A percentile compares a stretch with the other conserved stretches of the same genome.
Conservation (phyloP, 2,329 filamentous ascomycete genomes). For the Elsinoe ampelina region DNA sequence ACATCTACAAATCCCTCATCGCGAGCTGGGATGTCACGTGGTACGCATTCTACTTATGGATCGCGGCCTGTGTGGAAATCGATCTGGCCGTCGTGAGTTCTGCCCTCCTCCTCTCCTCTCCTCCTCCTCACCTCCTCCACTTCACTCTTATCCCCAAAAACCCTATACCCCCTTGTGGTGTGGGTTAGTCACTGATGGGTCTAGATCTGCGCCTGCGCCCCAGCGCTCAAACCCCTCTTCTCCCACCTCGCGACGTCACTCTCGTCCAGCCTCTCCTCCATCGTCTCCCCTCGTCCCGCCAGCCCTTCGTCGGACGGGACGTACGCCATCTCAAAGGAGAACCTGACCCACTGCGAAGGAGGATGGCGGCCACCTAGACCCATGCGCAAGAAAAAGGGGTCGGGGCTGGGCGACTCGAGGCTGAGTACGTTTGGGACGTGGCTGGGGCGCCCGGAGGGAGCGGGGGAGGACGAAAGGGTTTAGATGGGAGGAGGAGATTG, state of each 20-base stretch:
- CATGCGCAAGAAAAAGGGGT: slow-evolving; percentile 1
- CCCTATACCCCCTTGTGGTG: too few relatives aligned
- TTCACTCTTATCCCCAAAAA: too few relatives aligned
- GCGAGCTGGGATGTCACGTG: slow-evolving; percentile 36
- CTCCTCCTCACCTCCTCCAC: too few relatives aligned
- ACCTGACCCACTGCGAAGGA: not conserved
- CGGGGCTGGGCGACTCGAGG: not conserved
- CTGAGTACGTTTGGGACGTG: slow-evolving; percentile 6
- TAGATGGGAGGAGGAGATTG: not conserved
- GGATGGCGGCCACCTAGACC: slow-evolving; percentile 2
- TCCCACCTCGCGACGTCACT: not conserved
- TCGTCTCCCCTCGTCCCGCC: not conserved
- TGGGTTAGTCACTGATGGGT: slow-evolving; percentile 2
- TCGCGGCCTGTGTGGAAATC: slow-evolving; percentile 38
- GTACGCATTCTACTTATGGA: slow-evolving; percentile 39
- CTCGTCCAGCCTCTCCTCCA: not conserved
- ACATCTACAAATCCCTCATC: slow-evolving; percentile 34
- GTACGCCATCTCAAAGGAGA: slow-evolving; percentile 8
- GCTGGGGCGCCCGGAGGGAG: not conserved
- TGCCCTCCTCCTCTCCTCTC: too few relatives aligned
- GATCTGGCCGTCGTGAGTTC: slow-evolving; percentile 37
- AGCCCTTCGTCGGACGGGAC: not conserved
- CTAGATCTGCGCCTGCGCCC: slow-evolving; percentile 31
- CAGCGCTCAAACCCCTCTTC: slow-evolving; percentile 27
- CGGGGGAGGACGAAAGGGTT: not conserved